Conservation (phyloP, 495 filamentous ascomycete genomes). For the Tuber magnatum region DNA sequence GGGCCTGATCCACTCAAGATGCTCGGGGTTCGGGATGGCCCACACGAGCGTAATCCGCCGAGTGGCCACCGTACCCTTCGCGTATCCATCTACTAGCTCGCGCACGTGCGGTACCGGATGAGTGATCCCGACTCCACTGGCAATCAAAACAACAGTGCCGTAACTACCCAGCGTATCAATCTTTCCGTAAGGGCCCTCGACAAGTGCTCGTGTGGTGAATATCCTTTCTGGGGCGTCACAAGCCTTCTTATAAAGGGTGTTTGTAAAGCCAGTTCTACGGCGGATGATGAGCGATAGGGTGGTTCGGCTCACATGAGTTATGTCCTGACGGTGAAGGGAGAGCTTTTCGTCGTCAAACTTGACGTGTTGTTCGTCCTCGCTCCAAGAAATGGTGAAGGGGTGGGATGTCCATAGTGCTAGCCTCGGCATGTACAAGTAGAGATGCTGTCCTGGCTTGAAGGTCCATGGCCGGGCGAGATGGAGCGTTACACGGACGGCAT, state of each 20-base stretch:
- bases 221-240: conserved; percentile 52
- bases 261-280: conserved; percentile 76
- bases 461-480: conserved; percentile 67
- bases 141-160: conserved; percentile 78
- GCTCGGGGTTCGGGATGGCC: conserved; percentile 80
- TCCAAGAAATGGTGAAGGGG: conserved; percentile 62
- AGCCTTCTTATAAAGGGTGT: conserved; percentile 63
- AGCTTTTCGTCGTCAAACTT: conserved; percentile 48
- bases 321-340: conserved; percentile 52
- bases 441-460: conserved; percentile 68
- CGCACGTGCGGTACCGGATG: conserved; percentile 74
- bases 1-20: conserved; percentile 82
- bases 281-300: conserved; percentile 71
- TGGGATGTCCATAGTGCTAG: conserved; percentile 65
- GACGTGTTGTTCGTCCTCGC: conserved; percentile 49
- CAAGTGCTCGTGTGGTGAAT: conserved; percentile 55
- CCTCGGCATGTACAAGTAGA: conserved; percentile 72
- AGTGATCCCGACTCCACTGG: conserved; percentile 81
- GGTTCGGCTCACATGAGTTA: conserved; percentile 53
- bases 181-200: conserved; percentile 78
- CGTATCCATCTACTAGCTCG: conserved; percentile 63
- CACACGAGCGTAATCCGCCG: conserved; percentile 77
- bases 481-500: conserved; percentile 63
- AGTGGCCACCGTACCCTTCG: conserved; percentile 64
- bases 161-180: conserved; percentile 64